Evolutionary conservation across 305 asterid genomes (phyloP).

Genomic region (Fraxinus angustifolia): DNA sequence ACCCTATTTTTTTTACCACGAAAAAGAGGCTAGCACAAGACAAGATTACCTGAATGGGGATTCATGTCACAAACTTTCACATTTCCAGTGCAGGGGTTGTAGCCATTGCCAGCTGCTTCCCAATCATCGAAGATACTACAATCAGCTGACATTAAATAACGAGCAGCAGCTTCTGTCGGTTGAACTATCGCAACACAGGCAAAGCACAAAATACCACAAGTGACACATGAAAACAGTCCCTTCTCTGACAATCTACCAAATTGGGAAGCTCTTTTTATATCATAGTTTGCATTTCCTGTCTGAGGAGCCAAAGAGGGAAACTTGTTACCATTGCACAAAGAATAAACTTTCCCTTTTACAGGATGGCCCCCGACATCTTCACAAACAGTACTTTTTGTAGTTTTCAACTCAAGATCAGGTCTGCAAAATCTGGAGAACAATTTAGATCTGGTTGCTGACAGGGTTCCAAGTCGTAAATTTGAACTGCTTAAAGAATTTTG

Average conservation of each 20-base stretch:
- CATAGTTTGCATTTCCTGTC: conserved; percentile 30
- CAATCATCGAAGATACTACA: conserved; percentile 46
- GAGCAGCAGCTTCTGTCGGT: conserved; percentile 72
- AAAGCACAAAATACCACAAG: conserved; percentile 95
- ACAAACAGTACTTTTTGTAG: conserved; percentile 28
- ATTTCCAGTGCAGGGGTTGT: conserved; percentile 28
- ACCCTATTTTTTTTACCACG: too few relatives aligned
- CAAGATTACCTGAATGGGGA: conserved; percentile 46
- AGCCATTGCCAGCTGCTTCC: conserved; percentile 35
- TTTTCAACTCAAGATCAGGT: conserved; percentile 49
- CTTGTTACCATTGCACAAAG: conserved; percentile 36
- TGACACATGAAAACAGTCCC: conserved; percentile 86
- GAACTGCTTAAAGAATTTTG: conserved; percentile 43
- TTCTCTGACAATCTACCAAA: conserved; percentile 48
- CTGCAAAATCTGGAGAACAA: conserved; percentile 54
- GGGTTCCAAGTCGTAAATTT: conserved; percentile 38
- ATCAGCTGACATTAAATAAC: conserved; percentile 70
- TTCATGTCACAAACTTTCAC: conserved; percentile 31
- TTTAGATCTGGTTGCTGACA: conserved; percentile 37
- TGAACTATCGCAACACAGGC: conserved; percentile 81
- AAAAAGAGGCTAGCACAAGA: too few relatives aligned
- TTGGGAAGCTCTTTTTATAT: conserved; percentile 41
- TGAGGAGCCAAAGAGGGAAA: conserved; percentile 32
- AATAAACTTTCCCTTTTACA: conserved; percentile 34
- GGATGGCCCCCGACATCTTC: conserved; percentile 30